phyloP scores from a whole-genome alignment of 208 protist genomes.

The Leishmania gerbilli region DNA sequence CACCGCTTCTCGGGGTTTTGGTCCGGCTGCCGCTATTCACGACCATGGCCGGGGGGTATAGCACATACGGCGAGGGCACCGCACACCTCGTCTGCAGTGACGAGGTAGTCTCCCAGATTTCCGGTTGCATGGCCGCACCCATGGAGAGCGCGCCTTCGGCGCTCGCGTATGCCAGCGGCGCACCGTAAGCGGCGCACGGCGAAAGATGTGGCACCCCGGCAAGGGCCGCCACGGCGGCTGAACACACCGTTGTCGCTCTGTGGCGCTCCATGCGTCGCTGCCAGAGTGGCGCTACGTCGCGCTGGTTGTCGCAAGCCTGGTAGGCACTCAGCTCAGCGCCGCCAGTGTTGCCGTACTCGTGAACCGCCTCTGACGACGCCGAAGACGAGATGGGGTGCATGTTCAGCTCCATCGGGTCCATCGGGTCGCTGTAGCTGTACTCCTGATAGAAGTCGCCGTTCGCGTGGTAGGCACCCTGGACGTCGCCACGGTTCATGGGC shows the following conservation, averaged over 20 bases:
- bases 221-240: neutral
- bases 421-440: neutral
- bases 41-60: neutral
- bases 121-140: neutral
- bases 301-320: neutral
- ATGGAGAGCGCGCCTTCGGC: neutral
- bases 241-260: neutral
- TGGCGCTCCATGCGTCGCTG: constrained; percentile 1
- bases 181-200: neutral
- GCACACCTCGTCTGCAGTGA: neutral
- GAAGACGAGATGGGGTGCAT: neutral
- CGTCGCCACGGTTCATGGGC: neutral
- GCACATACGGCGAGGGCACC: neutral
- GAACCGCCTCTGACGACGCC: neutral
- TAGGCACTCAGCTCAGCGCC: neutral
- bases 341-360: constrained; percentile 1
- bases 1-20: constrained; percentile 4
- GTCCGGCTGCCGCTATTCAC: constrained; percentile 5
- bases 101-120: neutral
- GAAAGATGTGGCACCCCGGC: neutral
- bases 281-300: neutral
- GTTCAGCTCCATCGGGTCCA: neutral
- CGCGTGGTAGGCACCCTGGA: neutral
- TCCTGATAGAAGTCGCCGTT: neutral
- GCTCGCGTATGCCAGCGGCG: neutral